These are phyloP conservation scores for Debaryomycetaceae sp. DNA, from an alignment of 1,139 yeast species.

Conservation along the genomic window DNA sequence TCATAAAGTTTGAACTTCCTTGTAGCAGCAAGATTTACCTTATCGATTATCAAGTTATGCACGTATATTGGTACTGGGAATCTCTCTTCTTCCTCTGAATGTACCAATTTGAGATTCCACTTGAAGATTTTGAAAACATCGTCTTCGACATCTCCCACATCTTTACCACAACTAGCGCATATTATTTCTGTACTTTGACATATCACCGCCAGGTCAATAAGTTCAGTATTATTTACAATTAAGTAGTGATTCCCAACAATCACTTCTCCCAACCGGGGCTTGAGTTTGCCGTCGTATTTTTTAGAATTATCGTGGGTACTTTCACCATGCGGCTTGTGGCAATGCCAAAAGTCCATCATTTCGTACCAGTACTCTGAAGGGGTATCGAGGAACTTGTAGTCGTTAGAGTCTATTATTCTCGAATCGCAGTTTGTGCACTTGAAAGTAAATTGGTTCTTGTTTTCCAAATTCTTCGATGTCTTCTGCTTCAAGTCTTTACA, in stretches of 20 bases:
- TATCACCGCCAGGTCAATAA: background rate
- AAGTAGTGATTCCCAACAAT: constrained; percentile 62
- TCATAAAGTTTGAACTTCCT: constrained; percentile 58
- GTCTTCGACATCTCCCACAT: constrained; percentile 32
- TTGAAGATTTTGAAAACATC: constrained; percentile 44
- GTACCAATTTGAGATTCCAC: constrained; percentile 51
- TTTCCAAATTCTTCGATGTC: constrained; percentile 24
- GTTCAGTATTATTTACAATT: constrained; percentile 29
- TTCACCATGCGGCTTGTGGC: constrained; percentile 74
- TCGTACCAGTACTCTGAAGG: constrained; percentile 96
- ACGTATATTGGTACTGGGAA: constrained; percentile 34
- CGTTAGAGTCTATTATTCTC: constrained; percentile 24
- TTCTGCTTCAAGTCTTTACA: constrained; percentile 32
- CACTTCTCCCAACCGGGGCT: constrained; percentile 42
- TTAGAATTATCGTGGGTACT: constrained; percentile 12
- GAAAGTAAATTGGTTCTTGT: constrained; percentile 29
- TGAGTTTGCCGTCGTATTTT: constrained; percentile 35
- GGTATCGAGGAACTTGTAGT: constrained; percentile 53
- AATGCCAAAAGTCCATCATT: constrained; percentile 97
- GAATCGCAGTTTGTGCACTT: constrained; percentile 30
- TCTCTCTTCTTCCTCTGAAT: constrained; percentile 14
- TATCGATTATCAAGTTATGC: constrained; percentile 40
- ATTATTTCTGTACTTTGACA: constrained; percentile 7
- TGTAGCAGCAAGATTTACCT: constrained; percentile 44
- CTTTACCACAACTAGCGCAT: constrained; percentile 28